These are phyloP conservation scores for Vigna hirtella DNA, from an alignment of 306 rosid species.

Conservation along the genomic window DNA sequence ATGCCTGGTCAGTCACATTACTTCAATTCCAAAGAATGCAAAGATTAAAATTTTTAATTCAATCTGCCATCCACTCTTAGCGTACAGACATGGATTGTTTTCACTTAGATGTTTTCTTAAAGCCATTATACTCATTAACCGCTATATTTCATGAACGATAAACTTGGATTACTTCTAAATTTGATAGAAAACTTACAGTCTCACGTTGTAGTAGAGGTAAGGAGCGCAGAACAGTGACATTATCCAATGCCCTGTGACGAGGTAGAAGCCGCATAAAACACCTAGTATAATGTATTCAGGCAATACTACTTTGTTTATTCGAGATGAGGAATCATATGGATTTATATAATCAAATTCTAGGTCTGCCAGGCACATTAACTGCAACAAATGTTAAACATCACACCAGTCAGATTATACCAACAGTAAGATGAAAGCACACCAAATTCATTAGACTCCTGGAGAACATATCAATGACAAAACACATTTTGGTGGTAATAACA, in stretches of 20 bases:
- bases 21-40: constrained; percentile 15
- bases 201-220: constrained; percentile 81
- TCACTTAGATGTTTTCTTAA: not conserved
- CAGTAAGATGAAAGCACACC: not conserved
- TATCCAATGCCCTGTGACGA: constrained; percentile 89
- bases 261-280: constrained; percentile 68
- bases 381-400: constrained; percentile 51
- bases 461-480: constrained; percentile 35
- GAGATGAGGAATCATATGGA: constrained; percentile 87
- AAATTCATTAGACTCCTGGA: constrained; percentile 12
- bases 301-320: constrained; percentile 79
- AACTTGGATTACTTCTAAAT: constrained; percentile 5
- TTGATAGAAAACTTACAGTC: constrained; percentile 68
- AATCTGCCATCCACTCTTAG: constrained; percentile 11
- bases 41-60: constrained; percentile 27
- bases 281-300: constrained; percentile 82
- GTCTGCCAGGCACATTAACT: constrained; percentile 98
- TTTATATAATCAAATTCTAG: constrained; percentile 95
- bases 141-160: constrained; percentile 19
- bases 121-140: not conserved
- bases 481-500: constrained; percentile 25
- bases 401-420: constrained; percentile 23
- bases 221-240: constrained; percentile 81
- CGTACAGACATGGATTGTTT: not conserved
- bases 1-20: not conserved